Percentiles rank a stretch among this genome's conserved stretches.
phyloP scores from a whole-genome alignment of 2,329 filamentous ascomycete species.

The Phyllosticta paracitricarpa region DNA sequence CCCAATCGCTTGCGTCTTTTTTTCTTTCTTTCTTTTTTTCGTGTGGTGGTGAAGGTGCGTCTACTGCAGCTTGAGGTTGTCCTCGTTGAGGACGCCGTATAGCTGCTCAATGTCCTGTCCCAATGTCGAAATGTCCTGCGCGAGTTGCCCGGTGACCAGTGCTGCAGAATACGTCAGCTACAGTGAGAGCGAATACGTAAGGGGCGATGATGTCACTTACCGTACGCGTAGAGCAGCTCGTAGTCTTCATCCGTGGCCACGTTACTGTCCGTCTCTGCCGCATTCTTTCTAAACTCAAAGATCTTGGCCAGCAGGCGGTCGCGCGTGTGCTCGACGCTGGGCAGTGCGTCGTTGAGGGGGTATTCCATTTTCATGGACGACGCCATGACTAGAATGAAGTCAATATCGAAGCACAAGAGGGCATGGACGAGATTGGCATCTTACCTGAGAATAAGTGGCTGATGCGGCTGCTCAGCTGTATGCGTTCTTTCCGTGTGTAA shows the following conservation, averaged over 20 bases:
- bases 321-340: constrained; percentile 68
- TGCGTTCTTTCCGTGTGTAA: constrained; percentile 70
- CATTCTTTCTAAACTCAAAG: constrained; percentile 71
- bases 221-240: constrained; percentile 86
- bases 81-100: constrained; percentile 53
- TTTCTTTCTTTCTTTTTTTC: not conserved
- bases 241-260: constrained; percentile 68
- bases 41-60: too few species aligned
- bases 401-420: not conserved
- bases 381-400: constrained; percentile 54
- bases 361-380: constrained; percentile 93
- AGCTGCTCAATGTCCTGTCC: constrained; percentile 47
- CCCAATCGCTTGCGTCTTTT: not conserved
- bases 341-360: constrained; percentile 79
- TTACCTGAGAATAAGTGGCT: constrained; percentile 66
- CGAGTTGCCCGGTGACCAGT: constrained; percentile 51
- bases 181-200: not conserved
- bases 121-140: constrained; percentile 45
- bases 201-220: constrained; percentile 30
- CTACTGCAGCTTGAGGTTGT: constrained; percentile 47
- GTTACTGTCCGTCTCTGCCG: constrained; percentile 32
- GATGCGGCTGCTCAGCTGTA: constrained; percentile 74
- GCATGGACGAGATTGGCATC: constrained; percentile 17
- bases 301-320: constrained; percentile 80
- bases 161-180: constrained; percentile 29